phyloP scores from a whole-genome alignment of 805 yeast genomes.

The Nakazawaea populi region DNA sequence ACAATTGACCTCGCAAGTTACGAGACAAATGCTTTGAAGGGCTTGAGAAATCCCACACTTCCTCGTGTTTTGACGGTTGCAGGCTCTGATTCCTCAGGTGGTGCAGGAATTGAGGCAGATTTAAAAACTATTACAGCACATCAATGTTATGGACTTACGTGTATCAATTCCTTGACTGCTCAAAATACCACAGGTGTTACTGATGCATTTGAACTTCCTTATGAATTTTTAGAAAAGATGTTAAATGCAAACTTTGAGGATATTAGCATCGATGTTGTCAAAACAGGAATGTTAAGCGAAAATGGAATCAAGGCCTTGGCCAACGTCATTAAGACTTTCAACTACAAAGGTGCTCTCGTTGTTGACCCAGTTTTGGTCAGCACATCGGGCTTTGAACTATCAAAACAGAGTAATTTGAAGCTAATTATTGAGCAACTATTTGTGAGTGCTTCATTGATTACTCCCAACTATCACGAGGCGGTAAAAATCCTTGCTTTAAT shows the following conservation, averaged over 20 bases:
- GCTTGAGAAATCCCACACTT: conserved; percentile 1
- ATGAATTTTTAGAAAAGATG: conserved; percentile 37
- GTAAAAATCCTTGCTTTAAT: conserved; percentile 27
- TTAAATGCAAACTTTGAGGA: conserved; percentile 53
- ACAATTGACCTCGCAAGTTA: not conserved
- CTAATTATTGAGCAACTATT: conserved; percentile 38
- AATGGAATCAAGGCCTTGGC: conserved; percentile 46
- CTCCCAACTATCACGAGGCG: conserved; percentile 78
- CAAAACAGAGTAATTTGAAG: conserved; percentile 39
- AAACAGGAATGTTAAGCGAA: conserved; percentile 70
- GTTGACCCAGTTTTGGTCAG: conserved; percentile 84
- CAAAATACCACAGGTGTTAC: conserved; percentile 57
- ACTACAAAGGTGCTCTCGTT: conserved; percentile 35
- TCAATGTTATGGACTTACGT: conserved; percentile 70
- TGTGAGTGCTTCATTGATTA: conserved; percentile 51
- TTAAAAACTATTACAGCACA: conserved; percentile 72
- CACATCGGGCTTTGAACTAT: conserved; percentile 64
- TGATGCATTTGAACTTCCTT: conserved; percentile 35
- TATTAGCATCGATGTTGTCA: conserved; percentile 57
- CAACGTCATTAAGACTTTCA: conserved; percentile 26
- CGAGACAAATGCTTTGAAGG: not conserved
- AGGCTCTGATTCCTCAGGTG: conserved; percentile 84
- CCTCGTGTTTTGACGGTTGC: conserved; percentile 46
- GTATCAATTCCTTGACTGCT: conserved; percentile 74
- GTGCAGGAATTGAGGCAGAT: conserved; percentile 91